Evolutionary conservation across 768 basidiomycete species (phyloP), one percentile per base, ranked within the genome.

Genomic region (Mycena albidolilacea): DNA sequence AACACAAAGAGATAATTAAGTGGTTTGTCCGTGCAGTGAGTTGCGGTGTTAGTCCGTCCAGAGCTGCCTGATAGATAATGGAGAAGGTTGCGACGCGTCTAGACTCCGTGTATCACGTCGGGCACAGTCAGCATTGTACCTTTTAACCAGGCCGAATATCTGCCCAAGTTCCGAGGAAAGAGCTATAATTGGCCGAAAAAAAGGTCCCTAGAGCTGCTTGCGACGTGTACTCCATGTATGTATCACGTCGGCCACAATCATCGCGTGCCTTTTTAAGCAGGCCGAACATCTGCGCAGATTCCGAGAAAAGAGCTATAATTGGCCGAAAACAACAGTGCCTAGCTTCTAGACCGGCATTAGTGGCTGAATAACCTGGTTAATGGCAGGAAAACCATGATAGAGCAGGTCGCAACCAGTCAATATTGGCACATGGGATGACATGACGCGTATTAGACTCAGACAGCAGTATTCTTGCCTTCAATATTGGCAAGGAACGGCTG

Each of bases 21-120:
- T 39, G 61, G 44, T 10, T 67, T 61, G 48, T 62, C 39, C 70
- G 59, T 67, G 65, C 71, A 44, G 54, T 41, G 15, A 62, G 71
- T 14, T 58, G 66, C 71, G 71, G 71, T 72, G 71, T 68, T 68
- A 64, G 71, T 64, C 43, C 63, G 71, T 63, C 23, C 67, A 12
- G 23, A 70, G 46, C 54, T 62, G 58, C 71, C 23, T 72, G 21
- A 67, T 71, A 64, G 48, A 64, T 64, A 38, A 50, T 38, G 52
- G 44, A 60, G 70, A 48, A 66, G 44, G 62, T 69, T 64, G 46
- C 63, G 38, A 72, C 44, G 46, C 37, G n/a, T 30, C 48, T 50
- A 63, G 65, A 19, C 65, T 67, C 23, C 60, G 50, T 72, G 35
- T 46, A 68, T 64, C 63, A 64, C 37, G 57, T 64, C 71, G 30